These are phyloP conservation scores for Pseudogymnoascus sp. DNA, from an alignment of 2,329 filamentous ascomycete genomes.

Conservation along the genomic window DNA sequence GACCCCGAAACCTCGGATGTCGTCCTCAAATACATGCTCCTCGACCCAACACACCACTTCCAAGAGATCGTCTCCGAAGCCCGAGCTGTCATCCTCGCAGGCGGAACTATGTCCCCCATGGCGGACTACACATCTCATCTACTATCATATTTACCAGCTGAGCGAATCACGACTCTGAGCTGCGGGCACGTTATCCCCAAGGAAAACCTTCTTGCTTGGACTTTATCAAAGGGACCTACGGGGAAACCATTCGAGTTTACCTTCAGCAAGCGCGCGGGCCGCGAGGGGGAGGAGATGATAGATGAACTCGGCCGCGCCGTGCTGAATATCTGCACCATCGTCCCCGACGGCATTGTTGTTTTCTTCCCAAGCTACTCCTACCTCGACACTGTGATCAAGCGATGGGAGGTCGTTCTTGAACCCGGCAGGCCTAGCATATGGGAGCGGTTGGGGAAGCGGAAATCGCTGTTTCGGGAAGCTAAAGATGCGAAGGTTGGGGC, in stretches of 20 bases:
- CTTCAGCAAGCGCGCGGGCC: constrained; percentile 67
- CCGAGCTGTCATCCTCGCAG: constrained; percentile 80
- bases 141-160: constrained; percentile 63
- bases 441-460: constrained; percentile 50
- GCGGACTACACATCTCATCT: constrained; percentile 81
- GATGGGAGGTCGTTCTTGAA: constrained; percentile 46
- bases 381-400: constrained; percentile 62
- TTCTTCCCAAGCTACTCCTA: constrained; percentile 97
- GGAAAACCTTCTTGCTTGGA: constrained; percentile 72
- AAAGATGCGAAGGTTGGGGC: constrained; percentile 51
- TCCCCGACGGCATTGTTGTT: constrained; percentile 84
- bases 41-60: constrained; percentile 89
- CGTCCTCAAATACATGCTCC: constrained; percentile 72
- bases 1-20: constrained; percentile 37
- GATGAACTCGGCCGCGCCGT: constrained; percentile 67
- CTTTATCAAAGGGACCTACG: constrained; percentile 46
- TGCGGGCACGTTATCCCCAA: constrained; percentile 90
- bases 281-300: constrained; percentile 49
- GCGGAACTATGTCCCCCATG: constrained; percentile 97
- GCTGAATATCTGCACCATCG: constrained; percentile 60
- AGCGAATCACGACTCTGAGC: constrained; percentile 70
- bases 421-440: constrained; percentile 40
- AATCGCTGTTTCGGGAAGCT: constrained; percentile 54
- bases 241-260: constrained; percentile 73
- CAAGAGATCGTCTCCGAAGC: constrained; percentile 78